Evolutionary conservation across 2,329 filamentous ascomycete genomes (phyloP).

Genomic region (Apiospora aurea): DNA sequence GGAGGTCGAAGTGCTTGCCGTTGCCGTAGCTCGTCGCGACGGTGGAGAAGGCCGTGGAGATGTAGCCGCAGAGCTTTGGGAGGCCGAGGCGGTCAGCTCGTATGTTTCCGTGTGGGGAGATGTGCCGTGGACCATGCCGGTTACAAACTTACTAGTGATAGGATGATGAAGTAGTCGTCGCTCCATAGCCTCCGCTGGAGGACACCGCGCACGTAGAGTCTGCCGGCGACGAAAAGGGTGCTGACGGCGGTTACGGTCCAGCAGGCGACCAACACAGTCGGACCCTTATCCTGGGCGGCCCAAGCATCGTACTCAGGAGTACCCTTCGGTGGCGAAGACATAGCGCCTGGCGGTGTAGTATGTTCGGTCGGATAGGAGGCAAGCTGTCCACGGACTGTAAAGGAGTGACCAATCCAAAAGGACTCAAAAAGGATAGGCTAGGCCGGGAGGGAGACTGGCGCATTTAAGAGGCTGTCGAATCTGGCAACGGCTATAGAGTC

Average conservation of each 20-base stretch:
- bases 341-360: slow-evolving; percentile 15
- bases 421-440: neutral
- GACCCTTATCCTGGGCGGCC: slow-evolving; percentile 33
- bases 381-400: no score
- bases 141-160: slow-evolving; percentile 29
- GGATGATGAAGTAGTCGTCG: slow-evolving; percentile 44
- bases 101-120: neutral
- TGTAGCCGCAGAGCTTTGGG: slow-evolving; percentile 23
- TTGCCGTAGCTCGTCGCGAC: slow-evolving; percentile 37
- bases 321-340: slow-evolving; percentile 4
- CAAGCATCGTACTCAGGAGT: neutral
- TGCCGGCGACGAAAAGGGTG: slow-evolving; percentile 38
- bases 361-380: neutral
- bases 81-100: neutral
- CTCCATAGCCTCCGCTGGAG: slow-evolving; percentile 41
- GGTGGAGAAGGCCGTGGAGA: slow-evolving; percentile 21
- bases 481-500: neutral
- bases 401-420: neutral
- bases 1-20: slow-evolving; percentile 39
- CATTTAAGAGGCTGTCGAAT: neutral
- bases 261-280: slow-evolving; percentile 41
- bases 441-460: neutral
- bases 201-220: slow-evolving; percentile 40
- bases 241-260: slow-evolving; percentile 42
- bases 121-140: no score